Percentiles rank a stretch among this genome's conserved stretches.
These are phyloP conservation scores for Entomortierella beljakovae DNA, from an alignment of 192 early-diverging fungal genomes.

Conservation along the genomic window DNA sequence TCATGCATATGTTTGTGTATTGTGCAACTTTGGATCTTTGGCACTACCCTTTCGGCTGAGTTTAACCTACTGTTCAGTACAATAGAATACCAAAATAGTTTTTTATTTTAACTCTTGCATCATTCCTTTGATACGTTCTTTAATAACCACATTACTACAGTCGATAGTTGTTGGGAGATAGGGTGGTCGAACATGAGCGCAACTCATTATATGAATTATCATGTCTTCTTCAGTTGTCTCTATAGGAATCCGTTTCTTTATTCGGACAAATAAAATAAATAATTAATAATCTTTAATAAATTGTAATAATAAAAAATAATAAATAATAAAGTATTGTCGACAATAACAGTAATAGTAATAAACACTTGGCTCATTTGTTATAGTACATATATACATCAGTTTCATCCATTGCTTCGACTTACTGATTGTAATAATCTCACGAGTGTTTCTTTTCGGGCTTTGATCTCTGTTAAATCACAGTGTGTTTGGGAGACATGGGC, in stretches of 20 bases:
- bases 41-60: neutral
- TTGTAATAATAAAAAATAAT: no score
- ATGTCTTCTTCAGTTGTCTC: constrained; percentile 43
- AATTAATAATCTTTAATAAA: neutral
- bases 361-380: no score
- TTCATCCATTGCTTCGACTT: neutral
- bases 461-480: constrained; percentile 1
- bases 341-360: no score
- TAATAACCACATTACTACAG: constrained; percentile 58
- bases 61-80: no score
- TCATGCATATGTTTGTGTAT: neutral
- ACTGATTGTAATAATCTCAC: constrained; percentile 34
- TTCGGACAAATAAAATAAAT: neutral
- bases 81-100: neutral
- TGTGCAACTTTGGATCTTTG: neutral
- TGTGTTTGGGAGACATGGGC: neutral
- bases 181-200: constrained; percentile 58
- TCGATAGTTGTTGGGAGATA: constrained; percentile 55
- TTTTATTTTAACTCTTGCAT: constrained; percentile 24
- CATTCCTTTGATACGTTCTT: constrained; percentile 59
- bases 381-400: no score
- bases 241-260: constrained; percentile 59
- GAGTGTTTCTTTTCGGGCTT: constrained; percentile 31
- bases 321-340: no score
- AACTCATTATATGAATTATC: constrained; percentile 54